Evolutionary conservation across 345 rosid genomes (phyloP), one percentile per base, ranked within the genome.

Genomic region (Salix purpurea): DNA sequence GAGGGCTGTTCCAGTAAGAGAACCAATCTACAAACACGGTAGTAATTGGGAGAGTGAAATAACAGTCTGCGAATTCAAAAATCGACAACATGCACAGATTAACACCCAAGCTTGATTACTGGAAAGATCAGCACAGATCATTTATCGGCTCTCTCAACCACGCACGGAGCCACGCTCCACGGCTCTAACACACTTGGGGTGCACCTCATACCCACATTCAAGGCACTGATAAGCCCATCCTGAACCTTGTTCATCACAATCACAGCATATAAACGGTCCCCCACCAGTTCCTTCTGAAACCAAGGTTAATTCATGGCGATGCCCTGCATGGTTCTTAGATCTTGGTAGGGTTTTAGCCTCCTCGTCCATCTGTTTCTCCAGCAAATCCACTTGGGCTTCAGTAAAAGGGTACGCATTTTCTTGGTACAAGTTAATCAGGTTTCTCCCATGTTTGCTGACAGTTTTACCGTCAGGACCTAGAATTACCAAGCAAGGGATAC

Each of bases 151-250:
- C 16, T 21, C 44, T 21, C 30, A 32, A 0, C 30, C 26, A 7
- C 1, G 9, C 18, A 4, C 1, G 5, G 62, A 74, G n/a, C n/a
- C 44, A 30, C 21, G 34, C 34, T 65, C 73, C 62, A 70, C 82
- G 11, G 85, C 73, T 70, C 83, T 77, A 0, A 90, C 83, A 62
- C 91, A 90, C 84, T 75, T 88, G 32, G 91, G 82, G 68, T 90
- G 93, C 72, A 90, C 87, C 85, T 90, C 91, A n/a, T 88, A 90
- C 12, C 93, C 93, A 67, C 93, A 90, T 65, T 86, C 89, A 26
- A 90, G 77, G 58, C 93, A 88, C 70, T 85, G 91, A 79, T 90
- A 90, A 48, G 88, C 91, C 93, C 93, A 90, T 19, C 89, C 88
- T 2, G 73, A 81, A 13, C 91, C 93, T 67, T 90, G 93, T 62